These are phyloP conservation scores for Theobroma cacao DNA, from an alignment of 345 rosid genomes.

Conservation along the genomic window DNA sequence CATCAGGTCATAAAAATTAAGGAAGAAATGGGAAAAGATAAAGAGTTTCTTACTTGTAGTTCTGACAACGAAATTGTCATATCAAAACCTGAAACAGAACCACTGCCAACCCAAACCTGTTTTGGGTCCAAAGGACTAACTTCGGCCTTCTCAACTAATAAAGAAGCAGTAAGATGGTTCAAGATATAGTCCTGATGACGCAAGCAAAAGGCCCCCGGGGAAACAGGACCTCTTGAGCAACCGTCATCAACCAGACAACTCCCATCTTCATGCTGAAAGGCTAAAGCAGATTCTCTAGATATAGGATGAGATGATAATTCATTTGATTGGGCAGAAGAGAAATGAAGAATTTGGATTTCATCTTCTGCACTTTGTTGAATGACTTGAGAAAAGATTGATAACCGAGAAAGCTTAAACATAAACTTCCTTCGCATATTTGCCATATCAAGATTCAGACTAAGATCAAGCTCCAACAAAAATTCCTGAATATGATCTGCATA, in stretches of 20 bases:
- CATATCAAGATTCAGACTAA: conserved; percentile 45
- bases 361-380: conserved; percentile 38
- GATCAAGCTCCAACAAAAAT: conserved; percentile 57
- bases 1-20: not conserved
- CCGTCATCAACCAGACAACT: conserved; percentile 39
- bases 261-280: conserved; percentile 33
- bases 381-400: conserved; percentile 64
- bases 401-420: conserved; percentile 50
- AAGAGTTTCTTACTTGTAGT: conserved; percentile 48
- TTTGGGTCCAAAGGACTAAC: conserved; percentile 29
- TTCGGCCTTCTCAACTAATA: conserved; percentile 49
- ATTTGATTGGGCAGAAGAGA: conserved; percentile 44
- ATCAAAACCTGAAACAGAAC: conserved; percentile 69
- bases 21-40: not conserved
- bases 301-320: conserved; percentile 35
- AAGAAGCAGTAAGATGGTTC: conserved; percentile 50
- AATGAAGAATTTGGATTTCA: conserved; percentile 52
- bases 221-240: conserved; percentile 29
- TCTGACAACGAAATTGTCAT: conserved; percentile 68
- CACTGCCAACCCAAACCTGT: conserved; percentile 65
- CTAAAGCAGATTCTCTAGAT: conserved; percentile 34
- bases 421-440: conserved; percentile 44
- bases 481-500: conserved; percentile 63
- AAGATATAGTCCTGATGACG: conserved; percentile 56
- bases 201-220: conserved; percentile 28